Conservation (phyloP, 2,329 filamentous ascomycete species). For the Trichoderma guizhouense region DNA sequence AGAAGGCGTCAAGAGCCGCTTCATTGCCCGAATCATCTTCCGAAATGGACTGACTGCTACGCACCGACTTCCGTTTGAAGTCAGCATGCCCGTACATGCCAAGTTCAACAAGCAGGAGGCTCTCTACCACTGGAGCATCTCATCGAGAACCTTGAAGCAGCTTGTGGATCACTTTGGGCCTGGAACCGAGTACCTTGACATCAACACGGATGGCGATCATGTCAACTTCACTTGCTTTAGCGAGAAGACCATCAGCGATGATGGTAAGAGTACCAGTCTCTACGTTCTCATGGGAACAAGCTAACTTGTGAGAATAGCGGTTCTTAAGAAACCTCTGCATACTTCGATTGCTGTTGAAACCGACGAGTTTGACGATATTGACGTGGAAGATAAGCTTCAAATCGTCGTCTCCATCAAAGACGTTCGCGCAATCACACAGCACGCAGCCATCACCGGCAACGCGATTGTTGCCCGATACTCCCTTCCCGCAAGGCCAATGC, state of each 20-base stretch:
- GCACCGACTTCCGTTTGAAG: constrained; percentile 72
- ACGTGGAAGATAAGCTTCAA: constrained; percentile 71
- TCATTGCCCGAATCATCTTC: constrained; percentile 71
- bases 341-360: constrained; percentile 75
- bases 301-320: constrained; percentile 49
- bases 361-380: constrained; percentile 72
- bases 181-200: constrained; percentile 76
- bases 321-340: constrained; percentile 75
- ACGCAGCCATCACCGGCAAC: constrained; percentile 68
- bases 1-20: constrained; percentile 65
- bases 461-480: constrained; percentile 68
- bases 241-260: constrained; percentile 69
- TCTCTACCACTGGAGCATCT: constrained; percentile 68
- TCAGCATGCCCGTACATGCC: constrained; percentile 70
- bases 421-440: constrained; percentile 73
- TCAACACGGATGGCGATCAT: constrained; percentile 69
- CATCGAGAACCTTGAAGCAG: constrained; percentile 66
- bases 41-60: constrained; percentile 75
- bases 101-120: constrained; percentile 67
- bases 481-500: constrained; percentile 65
- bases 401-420: constrained; percentile 81
- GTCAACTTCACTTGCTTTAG: constrained; percentile 80
- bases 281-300: constrained; percentile 17
- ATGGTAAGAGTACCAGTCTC: constrained; percentile 30
- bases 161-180: constrained; percentile 78